A percentile compares a stretch with the other conserved stretches of the same genome.
Conservation (phyloP, 2,329 filamentous ascomycete genomes). For the Elsinoe perseae region DNA sequence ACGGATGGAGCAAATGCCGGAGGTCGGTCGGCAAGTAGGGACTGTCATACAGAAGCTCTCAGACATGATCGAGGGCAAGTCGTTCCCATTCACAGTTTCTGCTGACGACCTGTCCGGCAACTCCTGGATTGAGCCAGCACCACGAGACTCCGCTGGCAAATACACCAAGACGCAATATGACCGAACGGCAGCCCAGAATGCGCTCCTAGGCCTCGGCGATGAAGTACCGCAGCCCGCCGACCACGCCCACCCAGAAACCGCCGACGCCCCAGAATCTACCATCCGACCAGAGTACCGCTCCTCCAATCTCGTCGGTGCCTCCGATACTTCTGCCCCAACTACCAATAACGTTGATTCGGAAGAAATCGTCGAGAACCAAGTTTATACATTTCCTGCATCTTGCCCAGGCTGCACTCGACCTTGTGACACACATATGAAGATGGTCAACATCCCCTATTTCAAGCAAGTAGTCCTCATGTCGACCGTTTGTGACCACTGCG, state of each 20-base stretch:
- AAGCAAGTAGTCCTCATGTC: constrained; percentile 96
- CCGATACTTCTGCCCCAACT: background rate
- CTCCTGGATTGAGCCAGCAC: constrained; percentile 88
- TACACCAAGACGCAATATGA: constrained; percentile 80
- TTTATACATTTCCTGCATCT: constrained; percentile 84
- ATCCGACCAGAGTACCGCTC: constrained; percentile 47
- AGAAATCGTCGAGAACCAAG: constrained; percentile 80
- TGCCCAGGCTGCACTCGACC: constrained; percentile 84
- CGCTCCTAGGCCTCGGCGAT: constrained; percentile 64
- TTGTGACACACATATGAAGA: constrained; percentile 94
- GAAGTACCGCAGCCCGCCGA: constrained; percentile 31
- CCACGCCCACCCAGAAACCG: constrained; percentile 27
- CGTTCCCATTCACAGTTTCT: constrained; percentile 79
- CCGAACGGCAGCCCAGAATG: constrained; percentile 79
- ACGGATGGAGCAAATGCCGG: constrained; percentile 68
- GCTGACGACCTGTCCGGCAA: constrained; percentile 92
- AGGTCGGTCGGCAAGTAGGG: constrained; percentile 69
- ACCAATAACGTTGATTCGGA: constrained; percentile 37
- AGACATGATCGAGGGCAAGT: constrained; percentile 67
- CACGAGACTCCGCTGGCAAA: constrained; percentile 69
- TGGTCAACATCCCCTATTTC: constrained; percentile 96
- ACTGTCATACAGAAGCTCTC: constrained; percentile 65
- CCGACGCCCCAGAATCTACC: constrained; percentile 48
- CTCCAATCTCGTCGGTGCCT: constrained; percentile 25
- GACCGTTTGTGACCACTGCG: constrained; percentile 84